A percentile compares a stretch with the other conserved stretches of the same genome.
Evolutionary conservation across 768 basidiomycete genomes (phyloP).

Genomic region (Rubroboletus pulcherrimus): DNA sequence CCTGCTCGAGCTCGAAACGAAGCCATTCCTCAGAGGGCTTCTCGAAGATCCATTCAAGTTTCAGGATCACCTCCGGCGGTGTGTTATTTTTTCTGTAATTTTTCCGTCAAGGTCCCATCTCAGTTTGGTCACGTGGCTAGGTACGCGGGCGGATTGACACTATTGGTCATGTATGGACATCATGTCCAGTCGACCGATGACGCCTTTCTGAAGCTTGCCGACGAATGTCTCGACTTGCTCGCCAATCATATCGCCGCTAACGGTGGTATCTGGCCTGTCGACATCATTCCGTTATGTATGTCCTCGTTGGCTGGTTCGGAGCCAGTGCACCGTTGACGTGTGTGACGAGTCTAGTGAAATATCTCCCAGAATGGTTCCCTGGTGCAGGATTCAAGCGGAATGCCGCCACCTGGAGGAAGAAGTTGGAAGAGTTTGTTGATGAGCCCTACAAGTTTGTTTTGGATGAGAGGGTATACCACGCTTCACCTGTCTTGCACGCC

Average conservation of each 20-base stretch:
- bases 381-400: slow-evolving; percentile 64
- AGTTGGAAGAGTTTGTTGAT: slow-evolving; percentile 62
- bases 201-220: slow-evolving; percentile 38
- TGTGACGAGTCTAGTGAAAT: slow-evolving; percentile 35
- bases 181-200: slow-evolving; percentile 39
- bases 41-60: slow-evolving; percentile 39
- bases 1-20: slow-evolving; percentile 53
- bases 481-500: not conserved
- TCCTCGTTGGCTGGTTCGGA: not conserved
- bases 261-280: slow-evolving; percentile 42
- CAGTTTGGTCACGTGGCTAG: slow-evolving; percentile 32
- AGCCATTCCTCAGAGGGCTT: slow-evolving; percentile 53
- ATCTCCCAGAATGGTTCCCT: slow-evolving; percentile 64
- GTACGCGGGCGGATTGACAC: slow-evolving; percentile 50
- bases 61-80: slow-evolving; percentile 36
- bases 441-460: slow-evolving; percentile 58
- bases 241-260: slow-evolving; percentile 43
- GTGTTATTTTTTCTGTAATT: not conserved
- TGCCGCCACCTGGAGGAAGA: slow-evolving; percentile 57
- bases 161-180: slow-evolving; percentile 65
- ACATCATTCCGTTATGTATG: slow-evolving; percentile 35
- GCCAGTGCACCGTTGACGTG: not conserved
- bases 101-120: not conserved
- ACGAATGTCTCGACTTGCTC: slow-evolving; percentile 39
- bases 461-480: slow-evolving; percentile 45